Evolutionary conservation across 2,329 filamentous ascomycete genomes (phyloP), one percentile per base, ranked within the genome.

Genomic region (Apiospora marii): DNA sequence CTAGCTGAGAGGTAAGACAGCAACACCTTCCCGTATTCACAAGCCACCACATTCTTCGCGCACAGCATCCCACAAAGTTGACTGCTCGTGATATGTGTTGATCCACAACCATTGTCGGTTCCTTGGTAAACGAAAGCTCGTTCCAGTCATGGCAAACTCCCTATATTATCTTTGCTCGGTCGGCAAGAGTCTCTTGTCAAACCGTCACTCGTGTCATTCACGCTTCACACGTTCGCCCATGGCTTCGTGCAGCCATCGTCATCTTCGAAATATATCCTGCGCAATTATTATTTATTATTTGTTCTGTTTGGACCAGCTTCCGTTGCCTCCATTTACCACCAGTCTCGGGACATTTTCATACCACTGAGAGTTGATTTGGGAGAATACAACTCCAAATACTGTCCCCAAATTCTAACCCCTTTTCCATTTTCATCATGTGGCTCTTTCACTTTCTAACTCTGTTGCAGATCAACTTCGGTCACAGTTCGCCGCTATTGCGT

Each of bases 381-480:
- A 30, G 34, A 24, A 64, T 64, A 10, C 41, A 64, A 24, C 34
- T 30, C 34, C 58, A 12, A 10, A 64, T n/a, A 64, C 34, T 13
- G n/a, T 19, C 58, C 58, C 58, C 34, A n/a, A n/a, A 64, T 22
- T n/a, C n/a, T 19, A 41, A n/a, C 58, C 58, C 58, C 58, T 14
- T 64, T 64, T 41, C 34, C 13, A 19, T 64, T 64, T 44, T 70
- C 48, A 44, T 16, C 16, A 70, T 70, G 69, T 70, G 30, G 49
- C 48, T 43, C 4, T 43, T 24, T 8, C 58, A 4, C 37, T 13
- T 58, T 43, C 69, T 70, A 70, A 70, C 16, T 1, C 24, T 70
- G 13, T 53, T 30, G 27, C 69, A 70, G 69, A 53, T 70, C 48
- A 30, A 53, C n/a, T 44, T 61, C 19, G 48, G 27, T 34, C 48